Evolutionary conservation across 768 basidiomycete species (phyloP), one percentile per base, ranked within the genome.

Genomic region (Collybia sordida): DNA sequence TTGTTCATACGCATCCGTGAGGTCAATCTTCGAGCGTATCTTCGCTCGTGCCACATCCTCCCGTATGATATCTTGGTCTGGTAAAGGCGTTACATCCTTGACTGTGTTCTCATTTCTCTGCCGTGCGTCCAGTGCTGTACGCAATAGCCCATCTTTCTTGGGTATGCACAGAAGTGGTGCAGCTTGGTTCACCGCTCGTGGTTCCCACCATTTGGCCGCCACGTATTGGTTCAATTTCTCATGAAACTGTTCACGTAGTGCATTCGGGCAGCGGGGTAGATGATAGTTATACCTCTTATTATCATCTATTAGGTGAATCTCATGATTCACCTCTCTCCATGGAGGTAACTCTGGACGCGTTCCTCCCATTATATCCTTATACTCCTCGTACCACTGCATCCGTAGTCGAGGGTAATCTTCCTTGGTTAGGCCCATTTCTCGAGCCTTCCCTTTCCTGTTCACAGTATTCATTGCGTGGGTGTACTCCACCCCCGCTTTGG

Each of bases 1-100:
- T 47, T 79, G 77, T 48, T 78, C 68, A 52, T 74, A 79, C 0
- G 73, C 70, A 44, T 75, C 66, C 1, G 64, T 61, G 22, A 74
- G 42, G 44, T 79, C 69, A 3, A 79, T 70, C 28, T 73, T 75
- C 2, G 73, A 72, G 1, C 70, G 42, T 28, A 55, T 60, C 23
- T 56, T 63, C 0, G 56, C 67, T n/a, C 60, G 21, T 0, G 72
- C 67, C 0, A 75, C 69, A 40, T 71, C 66, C 31, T 59, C 54
- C 2, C 44, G 44, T 23, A 65, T 67, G 0, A 57, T 19, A 5
- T 77, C 70, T 23, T 72, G 70, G 40, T 77, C 71, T 0, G 73
- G 75, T 19, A 76, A 60, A 0, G 72, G 75, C 0, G 72, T 72
- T 0, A 72, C 60, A 42, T 72, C 70, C 44, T 72, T 66, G 0